Evolutionary conservation across 768 basidiomycete species (phyloP).

Genomic region (Artomyces pyxidatus): DNA sequence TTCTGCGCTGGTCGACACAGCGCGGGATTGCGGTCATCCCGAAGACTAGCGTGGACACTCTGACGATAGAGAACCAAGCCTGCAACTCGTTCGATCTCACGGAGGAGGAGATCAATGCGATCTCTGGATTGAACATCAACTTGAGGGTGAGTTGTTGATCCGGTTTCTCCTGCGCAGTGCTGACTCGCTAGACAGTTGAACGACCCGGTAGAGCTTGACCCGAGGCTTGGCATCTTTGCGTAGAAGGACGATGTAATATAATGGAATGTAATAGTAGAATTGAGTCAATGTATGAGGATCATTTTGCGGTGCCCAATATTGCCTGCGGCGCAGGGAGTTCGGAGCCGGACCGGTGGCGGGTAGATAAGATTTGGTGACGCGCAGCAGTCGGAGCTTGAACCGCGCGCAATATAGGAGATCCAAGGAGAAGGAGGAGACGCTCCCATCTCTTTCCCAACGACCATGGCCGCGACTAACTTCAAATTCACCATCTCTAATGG

Average conservation of each 20-base stretch:
- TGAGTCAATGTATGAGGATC: background rate
- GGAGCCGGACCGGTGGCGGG: background rate
- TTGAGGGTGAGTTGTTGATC: constrained; percentile 41
- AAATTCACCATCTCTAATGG: constrained; percentile 48
- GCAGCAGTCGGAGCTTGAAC: constrained; percentile 15
- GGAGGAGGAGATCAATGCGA: constrained; percentile 46
- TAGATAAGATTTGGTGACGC: background rate
- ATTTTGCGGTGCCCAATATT: background rate
- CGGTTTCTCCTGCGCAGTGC: constrained; percentile 5
- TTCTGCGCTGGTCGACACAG: constrained; percentile 44
- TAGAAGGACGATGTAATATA: constrained; percentile 24
- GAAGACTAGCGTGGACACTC: constrained; percentile 33
- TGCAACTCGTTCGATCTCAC: constrained; percentile 42
- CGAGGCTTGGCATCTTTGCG: constrained; percentile 62
- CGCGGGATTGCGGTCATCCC: constrained; percentile 42
- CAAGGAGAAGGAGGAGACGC: background rate
- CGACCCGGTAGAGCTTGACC: constrained; percentile 60
- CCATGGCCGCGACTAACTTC: constrained; percentile 48
- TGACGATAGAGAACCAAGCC: constrained; percentile 38
- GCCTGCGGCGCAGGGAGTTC: background rate
- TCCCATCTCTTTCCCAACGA: constrained; percentile 15
- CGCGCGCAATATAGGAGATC: background rate
- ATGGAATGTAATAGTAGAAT: background rate
- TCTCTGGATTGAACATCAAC: constrained; percentile 54
- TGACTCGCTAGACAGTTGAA: constrained; percentile 41